A percentile compares a stretch with the other conserved stretches of the same genome.
phyloP scores from a whole-genome alignment of 2,329 filamentous ascomycete species.

The Aspergillus ustus region DNA sequence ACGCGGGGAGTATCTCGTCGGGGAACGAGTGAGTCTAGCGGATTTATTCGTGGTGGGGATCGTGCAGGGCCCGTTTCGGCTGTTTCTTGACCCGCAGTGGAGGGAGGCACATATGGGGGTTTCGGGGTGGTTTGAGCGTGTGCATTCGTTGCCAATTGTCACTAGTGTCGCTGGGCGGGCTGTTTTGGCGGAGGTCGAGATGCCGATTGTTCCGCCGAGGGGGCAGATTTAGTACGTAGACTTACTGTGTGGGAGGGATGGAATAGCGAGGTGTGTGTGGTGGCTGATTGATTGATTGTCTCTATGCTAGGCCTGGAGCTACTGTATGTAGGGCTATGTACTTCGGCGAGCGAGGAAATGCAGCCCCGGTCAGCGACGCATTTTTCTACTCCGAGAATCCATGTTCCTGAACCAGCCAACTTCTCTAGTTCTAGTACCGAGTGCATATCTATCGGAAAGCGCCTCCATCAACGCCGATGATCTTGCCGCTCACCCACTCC shows the following conservation, averaged over 20 bases:
- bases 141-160: constrained; percentile 3
- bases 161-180: not conserved
- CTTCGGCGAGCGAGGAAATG: not conserved
- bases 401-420: no score
- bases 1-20: constrained; percentile 7
- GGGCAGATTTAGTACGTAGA: no score
- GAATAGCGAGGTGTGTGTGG: no score
- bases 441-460: not conserved
- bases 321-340: not conserved
- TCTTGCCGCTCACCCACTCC: constrained; percentile 16
- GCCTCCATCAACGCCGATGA: constrained; percentile 6
- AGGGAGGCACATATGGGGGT: constrained; percentile 2
- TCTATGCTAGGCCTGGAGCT: no score
- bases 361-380: not conserved
- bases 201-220: not conserved
- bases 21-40: constrained; percentile 8
- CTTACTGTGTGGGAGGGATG: no score
- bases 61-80: constrained; percentile 4
- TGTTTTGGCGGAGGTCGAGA: not conserved
- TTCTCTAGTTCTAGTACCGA: not conserved
- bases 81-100: constrained; percentile 14
- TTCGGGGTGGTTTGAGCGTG: constrained; percentile 13
- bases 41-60: constrained; percentile 14
- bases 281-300: no score
- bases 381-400: not conserved